A percentile compares a stretch with the other conserved stretches of the same genome.
These are phyloP conservation scores for Penstemon barbatus DNA, from an alignment of 257 asterid genomes.

Conservation along the genomic window DNA sequence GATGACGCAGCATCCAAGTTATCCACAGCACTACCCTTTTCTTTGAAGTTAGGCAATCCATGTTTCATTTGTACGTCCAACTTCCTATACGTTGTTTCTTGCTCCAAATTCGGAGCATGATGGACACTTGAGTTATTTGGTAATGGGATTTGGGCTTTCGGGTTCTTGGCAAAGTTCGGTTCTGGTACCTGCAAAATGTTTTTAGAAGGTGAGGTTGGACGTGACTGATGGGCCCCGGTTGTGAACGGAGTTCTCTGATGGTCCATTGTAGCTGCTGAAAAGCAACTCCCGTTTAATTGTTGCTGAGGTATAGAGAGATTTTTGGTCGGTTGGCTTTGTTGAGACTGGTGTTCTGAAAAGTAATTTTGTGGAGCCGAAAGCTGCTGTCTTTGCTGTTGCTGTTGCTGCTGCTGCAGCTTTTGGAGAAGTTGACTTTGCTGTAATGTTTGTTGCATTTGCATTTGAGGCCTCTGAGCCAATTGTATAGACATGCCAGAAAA, in stretches of 20 bases:
- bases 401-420: conserved; percentile 69
- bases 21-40: conserved; percentile 49
- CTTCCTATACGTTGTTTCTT: conserved; percentile 49
- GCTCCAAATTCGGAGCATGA: conserved; percentile 54
- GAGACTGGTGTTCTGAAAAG: conserved; percentile 47
- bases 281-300: conserved; percentile 51
- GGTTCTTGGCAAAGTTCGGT: conserved; percentile 58
- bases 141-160: conserved; percentile 43
- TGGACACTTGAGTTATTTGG: conserved; percentile 48
- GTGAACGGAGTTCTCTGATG: conserved; percentile 53
- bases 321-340: conserved; percentile 55
- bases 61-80: conserved; percentile 52
- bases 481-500: conserved; percentile 56
- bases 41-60: conserved; percentile 53
- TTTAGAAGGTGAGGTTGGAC: conserved; percentile 77
- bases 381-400: conserved; percentile 50
- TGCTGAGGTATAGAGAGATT: conserved; percentile 45
- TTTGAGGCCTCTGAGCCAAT: conserved; percentile 51
- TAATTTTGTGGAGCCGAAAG: conserved; percentile 43
- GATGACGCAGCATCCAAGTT: conserved; percentile 84
- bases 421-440: conserved; percentile 75
- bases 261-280: conserved; percentile 50
- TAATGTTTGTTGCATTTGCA: conserved; percentile 39
- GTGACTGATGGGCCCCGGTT: conserved; percentile 50
- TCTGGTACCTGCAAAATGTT: conserved; percentile 56